Base-by-base conservation (phyloP, 2,329 filamentous ascomycete genomes). In the Monosporascus sp. region DNA sequence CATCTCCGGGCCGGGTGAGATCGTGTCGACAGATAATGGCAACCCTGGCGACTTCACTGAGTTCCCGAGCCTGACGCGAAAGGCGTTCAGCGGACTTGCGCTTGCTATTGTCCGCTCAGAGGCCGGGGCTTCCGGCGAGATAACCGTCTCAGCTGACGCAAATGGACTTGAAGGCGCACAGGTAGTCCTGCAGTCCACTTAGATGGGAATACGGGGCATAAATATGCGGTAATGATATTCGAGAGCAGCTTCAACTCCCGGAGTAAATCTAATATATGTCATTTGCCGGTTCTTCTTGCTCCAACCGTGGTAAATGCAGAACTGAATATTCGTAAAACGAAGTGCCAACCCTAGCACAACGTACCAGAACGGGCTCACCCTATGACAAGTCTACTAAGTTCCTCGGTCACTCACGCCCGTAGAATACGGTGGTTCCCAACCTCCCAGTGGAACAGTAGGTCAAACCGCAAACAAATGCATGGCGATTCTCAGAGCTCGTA, bases 11-110 rank as follows among this genome's bases (percentile, higher is more conserved):
- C 68, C 70, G 0, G 79, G 72, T 1, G 65, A 73, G 60, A 74
- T 82, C 44, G 69, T 78, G 2, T 65, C 74, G 0, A 81, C 78
- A 0, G 78, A 81, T 49, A 81, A 80, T 50, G 79, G 79, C 1
- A 70, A 79, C 52, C 74, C 74, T 5, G 65, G 71, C 1, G 75
- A 79, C 53, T 66, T 76, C 59, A 70, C 65, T 2, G 60, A 70
- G 1, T 79, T 79, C 58, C 70, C 72, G 1, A 71, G 69, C 3
- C 55, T 57, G 7, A 65, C 63, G 37, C 66, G 75, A 16, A 71
- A 72, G 41, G 73, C 73, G 0, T 76, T 74, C 50, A 68, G 65
- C 37, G 75, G 75, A 1, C 62, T 70, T 5, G 70, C 70, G 0
- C 64, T 78, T 20, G 71, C 68, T 5, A 72, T 77, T 52, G 68